Percentiles rank a stretch among this genome's conserved stretches.
These are phyloP conservation scores for Starmerella stigmatis DNA, from an alignment of 805 yeast genomes.

Conservation along the genomic window DNA sequence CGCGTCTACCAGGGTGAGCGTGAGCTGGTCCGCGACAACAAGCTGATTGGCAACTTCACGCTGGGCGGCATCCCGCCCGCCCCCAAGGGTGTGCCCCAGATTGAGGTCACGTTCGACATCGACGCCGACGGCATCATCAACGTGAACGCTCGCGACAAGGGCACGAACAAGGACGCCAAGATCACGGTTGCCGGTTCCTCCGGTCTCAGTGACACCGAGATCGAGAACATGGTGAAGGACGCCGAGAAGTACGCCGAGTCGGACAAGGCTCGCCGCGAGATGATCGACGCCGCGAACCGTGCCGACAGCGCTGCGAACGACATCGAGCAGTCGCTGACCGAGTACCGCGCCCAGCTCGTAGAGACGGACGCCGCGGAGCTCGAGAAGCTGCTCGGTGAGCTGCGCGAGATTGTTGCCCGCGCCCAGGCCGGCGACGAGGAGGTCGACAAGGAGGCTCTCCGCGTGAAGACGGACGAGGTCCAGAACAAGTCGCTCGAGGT, in stretches of 20 bases:
- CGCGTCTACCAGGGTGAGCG: constrained; percentile 99
- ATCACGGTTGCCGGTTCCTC: constrained; percentile 95
- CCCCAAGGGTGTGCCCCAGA: constrained; percentile 90
- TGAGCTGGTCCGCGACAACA: constrained; percentile 95
- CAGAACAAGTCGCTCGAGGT: constrained; percentile 72
- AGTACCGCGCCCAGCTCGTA: constrained; percentile 59
- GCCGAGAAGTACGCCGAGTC: constrained; percentile 82
- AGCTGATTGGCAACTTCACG: constrained; percentile 93
- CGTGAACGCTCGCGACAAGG: constrained; percentile 89
- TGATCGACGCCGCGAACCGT: constrained; percentile 76
- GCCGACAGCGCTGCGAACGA: constrained; percentile 77
- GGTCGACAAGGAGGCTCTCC: constrained; percentile 52
- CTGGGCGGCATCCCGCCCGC: constrained; percentile 92
- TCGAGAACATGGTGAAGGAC: constrained; percentile 81
- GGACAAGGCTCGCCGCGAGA: constrained; percentile 76
- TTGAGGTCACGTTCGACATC: constrained; percentile 88
- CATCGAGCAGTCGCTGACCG: constrained; percentile 74
- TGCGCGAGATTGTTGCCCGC: constrained; percentile 69
- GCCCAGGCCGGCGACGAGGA: constrained; percentile 50
- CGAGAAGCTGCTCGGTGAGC: constrained; percentile 45
- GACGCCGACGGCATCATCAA: constrained; percentile 97
- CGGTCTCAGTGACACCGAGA: constrained; percentile 81
- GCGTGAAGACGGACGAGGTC: constrained; percentile 72
- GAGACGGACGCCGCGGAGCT: constrained; percentile 47
- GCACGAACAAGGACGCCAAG: constrained; percentile 84